Evolutionary conservation across 176 grass and related monocot genomes (phyloP), one percentile per base, ranked within the genome.

Genomic region (Musa itinerans): DNA sequence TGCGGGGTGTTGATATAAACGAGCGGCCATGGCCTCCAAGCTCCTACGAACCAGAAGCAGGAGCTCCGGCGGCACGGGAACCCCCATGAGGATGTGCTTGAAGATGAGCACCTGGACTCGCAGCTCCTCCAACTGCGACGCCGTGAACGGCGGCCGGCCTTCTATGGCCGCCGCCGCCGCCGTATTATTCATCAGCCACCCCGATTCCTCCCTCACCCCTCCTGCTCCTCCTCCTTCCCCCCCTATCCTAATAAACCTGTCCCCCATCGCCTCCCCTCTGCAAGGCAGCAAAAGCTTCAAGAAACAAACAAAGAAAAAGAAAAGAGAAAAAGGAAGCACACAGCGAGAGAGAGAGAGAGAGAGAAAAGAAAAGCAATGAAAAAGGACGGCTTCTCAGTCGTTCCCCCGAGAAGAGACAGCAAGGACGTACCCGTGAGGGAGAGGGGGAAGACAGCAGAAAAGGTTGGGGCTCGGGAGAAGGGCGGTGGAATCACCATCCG

Each of bases 101-200:
- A 87, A 93, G 9, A 98, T 87, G 53, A 93, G 94, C 66, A 84
- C 90, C 77, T 98, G 94, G 27, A 86, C 86, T 86, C 93, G 85
- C 68, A 98, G 80, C 94, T 98, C 94, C 78, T 98, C 84, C 86
- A 85, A 93, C 83, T 98, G 94, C 71, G 90, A 80, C 59, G 83
- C 64, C 77, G 94, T 93, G 86, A 98, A 98, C 4, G 80, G 77
- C 50, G 89, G 73, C 50, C 83, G 63, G 78, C 85, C 78, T 52
- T 55, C 68, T 50, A 53, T 22, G n/a, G 65, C 63, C 80, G 79
- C 87, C 85, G 82, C 75, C 51, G 72, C 78, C 54, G 53, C 65
- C 26, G 65, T 25, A 11, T 29, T 51, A 20, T 13, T 54, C 71
- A 73, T 73, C 71, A 11, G 52, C 52, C 29, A 15, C 66, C 11